phyloP scores from a whole-genome alignment of 345 rosid species.

The Ricinus communis region DNA sequence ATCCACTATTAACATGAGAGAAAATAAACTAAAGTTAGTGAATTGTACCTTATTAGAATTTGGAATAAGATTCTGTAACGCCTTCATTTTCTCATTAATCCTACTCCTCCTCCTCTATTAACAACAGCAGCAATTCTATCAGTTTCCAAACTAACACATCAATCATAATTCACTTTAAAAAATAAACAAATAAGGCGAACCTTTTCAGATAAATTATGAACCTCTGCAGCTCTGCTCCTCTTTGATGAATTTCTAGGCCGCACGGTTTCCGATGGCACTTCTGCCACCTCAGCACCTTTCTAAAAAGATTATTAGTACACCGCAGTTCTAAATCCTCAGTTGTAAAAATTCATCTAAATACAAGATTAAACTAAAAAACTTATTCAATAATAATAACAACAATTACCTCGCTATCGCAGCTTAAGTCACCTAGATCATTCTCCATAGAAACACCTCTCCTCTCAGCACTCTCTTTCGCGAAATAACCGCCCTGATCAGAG shows the following conservation, averaged over 20 bases:
- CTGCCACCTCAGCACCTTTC: conserved; percentile 39
- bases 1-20: not conserved
- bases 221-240: conserved; percentile 94
- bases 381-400: not conserved
- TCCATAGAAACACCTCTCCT: conserved; percentile 27
- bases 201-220: conserved; percentile 97
- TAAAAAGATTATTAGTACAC: not conserved
- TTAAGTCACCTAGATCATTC: conserved; percentile 36
- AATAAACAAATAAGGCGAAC: conserved; percentile 30
- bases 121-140: conserved; percentile 16
- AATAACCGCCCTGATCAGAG: conserved; percentile 29
- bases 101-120: conserved; percentile 88
- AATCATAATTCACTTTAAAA: not conserved
- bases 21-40: not conserved
- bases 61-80: conserved; percentile 87
- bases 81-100: conserved; percentile 98
- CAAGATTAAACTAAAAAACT: not conserved
- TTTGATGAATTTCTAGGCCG: conserved; percentile 57
- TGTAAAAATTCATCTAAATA: no score
- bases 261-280: conserved; percentile 31
- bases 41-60: conserved; percentile 80
- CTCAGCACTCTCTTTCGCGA: conserved; percentile 25
- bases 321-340: no score
- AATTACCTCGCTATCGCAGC: conserved; percentile 52
- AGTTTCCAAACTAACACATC: not conserved